Evolutionary conservation across 2,329 filamentous ascomycete species (phyloP).

Genomic region (Neofusicoccum umdonicola): DNA sequence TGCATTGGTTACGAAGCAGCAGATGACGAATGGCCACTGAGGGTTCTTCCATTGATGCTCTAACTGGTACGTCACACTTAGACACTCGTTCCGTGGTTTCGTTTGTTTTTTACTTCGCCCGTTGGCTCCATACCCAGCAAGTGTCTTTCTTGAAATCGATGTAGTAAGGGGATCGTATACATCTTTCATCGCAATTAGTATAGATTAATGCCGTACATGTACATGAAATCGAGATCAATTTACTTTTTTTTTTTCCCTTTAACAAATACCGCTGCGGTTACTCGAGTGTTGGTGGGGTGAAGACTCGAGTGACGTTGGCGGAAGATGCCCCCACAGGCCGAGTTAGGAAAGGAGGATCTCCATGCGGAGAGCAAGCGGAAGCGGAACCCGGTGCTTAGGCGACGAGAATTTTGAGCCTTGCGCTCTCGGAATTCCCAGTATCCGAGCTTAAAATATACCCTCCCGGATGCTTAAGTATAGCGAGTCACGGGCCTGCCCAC

Average conservation of each 20-base stretch:
- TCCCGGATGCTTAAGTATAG: neutral
- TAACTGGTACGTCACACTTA: neutral
- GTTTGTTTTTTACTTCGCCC: neutral
- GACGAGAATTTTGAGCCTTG: neutral
- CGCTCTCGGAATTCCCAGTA: neutral
- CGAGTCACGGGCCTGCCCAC: neutral
- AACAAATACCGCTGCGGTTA: no score
- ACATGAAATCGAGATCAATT: no score
- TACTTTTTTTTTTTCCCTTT: neutral
- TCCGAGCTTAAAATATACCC: neutral
- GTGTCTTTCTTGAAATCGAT: neutral
- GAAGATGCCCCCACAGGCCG: neutral
- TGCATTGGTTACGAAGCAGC: neutral
- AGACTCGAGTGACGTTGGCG: neutral
- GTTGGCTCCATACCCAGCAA: neutral
- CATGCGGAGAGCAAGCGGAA: neutral
- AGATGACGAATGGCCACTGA: neutral
- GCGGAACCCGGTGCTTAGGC: neutral
- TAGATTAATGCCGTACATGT: no score
- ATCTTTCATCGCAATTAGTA: no score
- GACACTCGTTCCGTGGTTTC: neutral
- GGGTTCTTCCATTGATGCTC: neutral
- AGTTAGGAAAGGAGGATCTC: neutral
- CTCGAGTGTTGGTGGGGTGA: neutral
- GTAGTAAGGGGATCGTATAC: neutral